phyloP scores from a whole-genome alignment of 495 filamentous ascomycete species.

The Penicillium arizonense region DNA sequence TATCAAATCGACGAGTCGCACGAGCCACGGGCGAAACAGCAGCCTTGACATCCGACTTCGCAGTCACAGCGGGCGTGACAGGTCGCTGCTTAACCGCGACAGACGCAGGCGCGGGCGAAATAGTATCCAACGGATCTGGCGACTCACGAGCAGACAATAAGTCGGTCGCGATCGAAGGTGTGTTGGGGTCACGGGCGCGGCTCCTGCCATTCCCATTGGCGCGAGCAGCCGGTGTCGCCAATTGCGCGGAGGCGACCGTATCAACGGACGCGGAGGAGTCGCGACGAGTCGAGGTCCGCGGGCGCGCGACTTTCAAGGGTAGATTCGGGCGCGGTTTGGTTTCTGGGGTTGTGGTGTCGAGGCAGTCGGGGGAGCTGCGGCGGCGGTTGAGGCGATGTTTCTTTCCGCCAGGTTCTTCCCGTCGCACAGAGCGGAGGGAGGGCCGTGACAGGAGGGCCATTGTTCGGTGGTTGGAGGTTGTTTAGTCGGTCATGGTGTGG shows the following conservation, averaged over 20 bases:
- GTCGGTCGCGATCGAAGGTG: constrained; percentile 10
- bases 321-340: constrained; percentile 19
- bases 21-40: constrained; percentile 11
- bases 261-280: constrained; percentile 19
- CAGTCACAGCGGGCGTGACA: constrained; percentile 2
- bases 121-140: constrained; percentile 42
- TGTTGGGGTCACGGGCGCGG: constrained; percentile 12
- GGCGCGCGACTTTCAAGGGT: constrained; percentile 20
- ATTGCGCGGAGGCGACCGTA: constrained; percentile 18
- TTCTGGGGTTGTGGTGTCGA: constrained; percentile 30
- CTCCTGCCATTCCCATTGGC: constrained; percentile 21
- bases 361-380: constrained; percentile 40
- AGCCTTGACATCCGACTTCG: constrained; percentile 5
- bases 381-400: constrained; percentile 31
- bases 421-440: constrained; percentile 37
- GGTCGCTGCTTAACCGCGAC: constrained; percentile 11
- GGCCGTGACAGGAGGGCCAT: constrained; percentile 42
- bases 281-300: constrained; percentile 20
- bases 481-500: constrained; percentile 7
- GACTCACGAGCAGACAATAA: constrained; percentile 21
- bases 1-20: constrained; percentile 15
- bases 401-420: constrained; percentile 26
- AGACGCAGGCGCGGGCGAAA: constrained; percentile 24
- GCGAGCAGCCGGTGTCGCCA: constrained; percentile 17
- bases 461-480: constrained; percentile 12